Percentiles rank a stretch among this genome's conserved stretches.
Conservation (phyloP, 2,329 filamentous ascomycete species). For the Huntiella bhutanensis region DNA sequence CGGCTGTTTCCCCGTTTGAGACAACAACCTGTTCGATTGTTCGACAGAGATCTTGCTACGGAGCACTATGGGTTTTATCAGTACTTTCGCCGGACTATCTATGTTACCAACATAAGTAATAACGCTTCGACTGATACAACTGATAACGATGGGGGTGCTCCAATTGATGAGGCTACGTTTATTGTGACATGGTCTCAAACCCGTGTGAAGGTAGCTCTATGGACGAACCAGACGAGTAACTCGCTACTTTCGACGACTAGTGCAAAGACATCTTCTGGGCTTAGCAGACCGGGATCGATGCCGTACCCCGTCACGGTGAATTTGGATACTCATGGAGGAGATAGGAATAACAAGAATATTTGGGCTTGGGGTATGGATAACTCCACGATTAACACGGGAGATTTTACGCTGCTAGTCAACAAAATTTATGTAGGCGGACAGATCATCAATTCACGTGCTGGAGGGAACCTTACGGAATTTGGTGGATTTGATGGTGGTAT, state of each 20-base stretch:
- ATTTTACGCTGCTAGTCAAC: constrained; percentile 28
- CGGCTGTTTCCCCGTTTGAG: constrained; percentile 50
- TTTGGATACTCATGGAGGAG: constrained; percentile 43
- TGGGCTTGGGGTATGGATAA: constrained; percentile 34
- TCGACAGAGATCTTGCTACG: constrained; percentile 57
- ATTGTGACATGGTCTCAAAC: constrained; percentile 41
- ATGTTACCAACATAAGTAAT: constrained; percentile 44
- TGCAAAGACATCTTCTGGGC: constrained; percentile 11
- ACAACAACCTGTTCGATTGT: constrained; percentile 68
- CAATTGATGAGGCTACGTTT: constrained; percentile 32
- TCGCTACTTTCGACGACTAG: constrained; percentile 18
- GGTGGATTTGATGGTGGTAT: constrained; percentile 45
- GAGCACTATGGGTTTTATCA: constrained; percentile 93
- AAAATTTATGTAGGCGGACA: constrained; percentile 31
- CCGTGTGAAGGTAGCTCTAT: constrained; percentile 45
- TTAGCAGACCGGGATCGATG: constrained; percentile 35
- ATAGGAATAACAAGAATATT: constrained; percentile 30
- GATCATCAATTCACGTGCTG: constrained; percentile 31
- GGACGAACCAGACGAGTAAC: constrained; percentile 32
- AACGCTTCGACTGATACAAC: constrained; percentile 26
- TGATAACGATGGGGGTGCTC: constrained; percentile 31
- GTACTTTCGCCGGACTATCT: constrained; percentile 77
- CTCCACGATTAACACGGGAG: constrained; percentile 25
- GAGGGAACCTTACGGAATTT: constrained; percentile 24
- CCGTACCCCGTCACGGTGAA: constrained; percentile 44